Conservation (phyloP, 768 basidiomycete species). For the Pulveroboletus ravenelii region DNA sequence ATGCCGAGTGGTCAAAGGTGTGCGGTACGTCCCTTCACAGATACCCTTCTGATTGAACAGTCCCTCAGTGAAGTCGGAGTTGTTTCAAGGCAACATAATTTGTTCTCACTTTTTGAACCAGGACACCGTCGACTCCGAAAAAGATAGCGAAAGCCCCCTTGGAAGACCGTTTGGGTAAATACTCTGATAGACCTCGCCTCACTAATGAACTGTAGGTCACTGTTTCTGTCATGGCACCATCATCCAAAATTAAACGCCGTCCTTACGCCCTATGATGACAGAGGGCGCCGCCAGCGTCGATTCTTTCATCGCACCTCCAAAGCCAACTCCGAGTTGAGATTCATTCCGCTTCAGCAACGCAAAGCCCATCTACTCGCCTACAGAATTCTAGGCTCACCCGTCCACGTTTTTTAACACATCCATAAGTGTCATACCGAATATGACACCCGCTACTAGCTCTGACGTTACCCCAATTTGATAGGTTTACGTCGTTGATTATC, state of each 20-base stretch:
- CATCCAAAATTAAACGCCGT: slow-evolving; percentile 10
- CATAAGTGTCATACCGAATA: too few species aligned
- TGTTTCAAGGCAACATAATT: too few species aligned
- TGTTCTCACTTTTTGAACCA: too few species aligned
- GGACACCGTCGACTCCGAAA: too few species aligned
- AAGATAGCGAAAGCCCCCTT: too few species aligned
- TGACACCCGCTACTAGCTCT: too few species aligned
- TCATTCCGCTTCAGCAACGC: slow-evolving; percentile 14
- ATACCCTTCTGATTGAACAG: neutral
- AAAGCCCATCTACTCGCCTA: slow-evolving; percentile 5
- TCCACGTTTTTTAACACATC: too few species aligned
- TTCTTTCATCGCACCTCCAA: slow-evolving; percentile 20
- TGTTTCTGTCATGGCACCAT: neutral
- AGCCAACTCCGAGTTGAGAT: slow-evolving; percentile 8
- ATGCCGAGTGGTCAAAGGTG: slow-evolving; percentile 9
- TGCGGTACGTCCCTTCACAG: slow-evolving; percentile 2
- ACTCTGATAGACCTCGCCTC: slow-evolving; percentile 16
- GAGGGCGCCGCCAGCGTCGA: slow-evolving; percentile 8
- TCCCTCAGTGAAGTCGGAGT: too few species aligned
- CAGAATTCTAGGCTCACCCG: slow-evolving; percentile 7
- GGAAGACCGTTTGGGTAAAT: slow-evolving; percentile 18
- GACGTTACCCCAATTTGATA: too few species aligned
- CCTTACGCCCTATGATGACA: slow-evolving; percentile 1
- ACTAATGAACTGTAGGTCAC: slow-evolving; percentile 11
- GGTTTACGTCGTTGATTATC: too few species aligned